phyloP scores from a whole-genome alignment of 306 rosid genomes.

The Phaseolus lunatus region DNA sequence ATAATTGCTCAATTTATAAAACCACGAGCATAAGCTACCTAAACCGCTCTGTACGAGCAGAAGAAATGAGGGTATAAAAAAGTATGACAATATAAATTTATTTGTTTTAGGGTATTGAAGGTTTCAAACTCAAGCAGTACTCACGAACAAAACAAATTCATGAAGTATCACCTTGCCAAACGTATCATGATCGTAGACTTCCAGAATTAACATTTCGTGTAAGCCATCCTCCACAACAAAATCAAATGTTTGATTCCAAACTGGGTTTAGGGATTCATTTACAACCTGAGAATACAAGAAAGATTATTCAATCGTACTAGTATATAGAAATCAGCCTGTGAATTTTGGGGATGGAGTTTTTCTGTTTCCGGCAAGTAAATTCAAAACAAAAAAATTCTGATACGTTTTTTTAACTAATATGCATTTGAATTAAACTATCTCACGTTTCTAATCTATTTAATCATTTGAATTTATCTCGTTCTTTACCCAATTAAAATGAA shows the following conservation, averaged over 20 bases:
- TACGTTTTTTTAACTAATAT: neutral
- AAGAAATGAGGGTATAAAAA: neutral
- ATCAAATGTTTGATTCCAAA: conserved; percentile 96
- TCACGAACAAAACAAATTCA: conserved; percentile 19
- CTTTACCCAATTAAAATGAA: neutral
- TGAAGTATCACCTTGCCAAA: conserved; percentile 81
- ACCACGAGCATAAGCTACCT: neutral
- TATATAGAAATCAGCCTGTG: conserved; percentile 6
- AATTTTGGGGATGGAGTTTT: neutral
- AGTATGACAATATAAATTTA: neutral
- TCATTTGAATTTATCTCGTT: neutral
- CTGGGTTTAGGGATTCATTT: conserved; percentile 79
- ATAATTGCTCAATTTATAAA: neutral
- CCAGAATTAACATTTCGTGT: conserved; percentile 81
- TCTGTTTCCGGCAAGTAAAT: conserved; percentile 12
- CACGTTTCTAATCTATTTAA: conserved; percentile 1
- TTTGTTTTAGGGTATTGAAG: neutral
- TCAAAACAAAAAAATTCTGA: neutral
- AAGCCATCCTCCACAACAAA: conserved; percentile 95
- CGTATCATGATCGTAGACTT: conserved; percentile 95
- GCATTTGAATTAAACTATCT: neutral
- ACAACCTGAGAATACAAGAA: conserved; percentile 67
- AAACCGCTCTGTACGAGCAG: neutral
- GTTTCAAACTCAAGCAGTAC: neutral
- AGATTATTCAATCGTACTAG: neutral